These are phyloP conservation scores for Luffa acutangula DNA, from an alignment of 306 rosid genomes.

Conservation along the genomic window DNA sequence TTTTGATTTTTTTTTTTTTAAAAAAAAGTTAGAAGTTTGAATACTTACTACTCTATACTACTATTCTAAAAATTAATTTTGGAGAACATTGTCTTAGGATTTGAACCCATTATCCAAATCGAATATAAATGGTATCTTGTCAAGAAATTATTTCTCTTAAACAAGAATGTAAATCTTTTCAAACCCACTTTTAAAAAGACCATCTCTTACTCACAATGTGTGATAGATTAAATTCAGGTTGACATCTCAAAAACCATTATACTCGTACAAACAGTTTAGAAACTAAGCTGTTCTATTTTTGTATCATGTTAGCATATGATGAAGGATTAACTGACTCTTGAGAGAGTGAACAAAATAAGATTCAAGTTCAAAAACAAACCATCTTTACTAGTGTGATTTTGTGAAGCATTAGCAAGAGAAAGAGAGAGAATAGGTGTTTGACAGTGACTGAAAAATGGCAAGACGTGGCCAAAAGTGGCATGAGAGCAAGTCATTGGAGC, in stretches of 20 bases:
- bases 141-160: too few relatives aligned
- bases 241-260: too few relatives aligned
- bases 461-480: conserved; percentile 18
- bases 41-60: too few relatives aligned
- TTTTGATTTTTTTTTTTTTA: too few relatives aligned
- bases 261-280: background rate
- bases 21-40: too few relatives aligned
- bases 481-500: conserved; percentile 32
- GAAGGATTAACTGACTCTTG: background rate
- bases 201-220: background rate
- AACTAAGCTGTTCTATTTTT: background rate
- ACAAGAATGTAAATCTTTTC: too few relatives aligned
- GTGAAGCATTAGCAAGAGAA: background rate
- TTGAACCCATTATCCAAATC: too few relatives aligned
- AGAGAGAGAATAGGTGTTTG: background rate
- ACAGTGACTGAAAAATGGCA: conserved; percentile 8
- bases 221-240: background rate
- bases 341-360: background rate
- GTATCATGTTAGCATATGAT: background rate
- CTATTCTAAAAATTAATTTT: too few relatives aligned
- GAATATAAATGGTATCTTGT: too few relatives aligned
- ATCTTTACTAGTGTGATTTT: background rate
- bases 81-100: too few relatives aligned
- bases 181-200: too few relatives aligned
- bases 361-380: too few relatives aligned